Conservation (phyloP, 345 rosid genomes). For the Lagerstroemia speciosa region DNA sequence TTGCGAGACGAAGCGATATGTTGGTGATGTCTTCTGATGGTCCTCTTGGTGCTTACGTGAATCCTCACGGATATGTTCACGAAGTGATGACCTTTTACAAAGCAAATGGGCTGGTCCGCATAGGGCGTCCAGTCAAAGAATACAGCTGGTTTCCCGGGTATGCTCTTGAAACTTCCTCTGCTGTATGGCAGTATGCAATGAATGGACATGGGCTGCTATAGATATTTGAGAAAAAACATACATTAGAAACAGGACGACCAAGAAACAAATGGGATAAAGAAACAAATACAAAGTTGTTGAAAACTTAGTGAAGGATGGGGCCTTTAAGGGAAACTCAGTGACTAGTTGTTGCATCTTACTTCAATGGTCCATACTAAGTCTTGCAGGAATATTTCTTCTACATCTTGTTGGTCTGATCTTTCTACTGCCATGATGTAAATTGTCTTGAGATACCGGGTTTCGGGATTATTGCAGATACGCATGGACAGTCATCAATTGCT, state of each 20-base stretch:
- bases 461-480: conserved; percentile 55
- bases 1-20: conserved; percentile 92
- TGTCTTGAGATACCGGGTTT: neutral
- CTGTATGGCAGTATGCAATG: neutral
- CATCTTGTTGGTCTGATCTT: neutral
- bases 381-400: neutral
- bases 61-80: conserved; percentile 59
- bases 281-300: neutral
- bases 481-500: conserved; percentile 60
- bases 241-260: neutral
- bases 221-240: neutral
- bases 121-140: conserved; percentile 31
- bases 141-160: conserved; percentile 99
- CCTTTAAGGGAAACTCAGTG: neutral
- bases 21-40: conserved; percentile 95
- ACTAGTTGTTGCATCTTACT: neutral
- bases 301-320: neutral
- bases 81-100: conserved; percentile 70
- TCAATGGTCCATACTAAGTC: neutral
- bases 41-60: conserved; percentile 96
- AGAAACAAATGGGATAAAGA: neutral
- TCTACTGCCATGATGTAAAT: neutral
- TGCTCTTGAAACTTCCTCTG: conserved; percentile 11
- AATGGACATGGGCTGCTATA: neutral
- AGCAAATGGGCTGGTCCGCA: conserved; percentile 61